Evolutionary conservation across 495 filamentous ascomycete species (phyloP), one percentile per base, ranked within the genome.

Genomic region (Achaetomiella virescens): DNA sequence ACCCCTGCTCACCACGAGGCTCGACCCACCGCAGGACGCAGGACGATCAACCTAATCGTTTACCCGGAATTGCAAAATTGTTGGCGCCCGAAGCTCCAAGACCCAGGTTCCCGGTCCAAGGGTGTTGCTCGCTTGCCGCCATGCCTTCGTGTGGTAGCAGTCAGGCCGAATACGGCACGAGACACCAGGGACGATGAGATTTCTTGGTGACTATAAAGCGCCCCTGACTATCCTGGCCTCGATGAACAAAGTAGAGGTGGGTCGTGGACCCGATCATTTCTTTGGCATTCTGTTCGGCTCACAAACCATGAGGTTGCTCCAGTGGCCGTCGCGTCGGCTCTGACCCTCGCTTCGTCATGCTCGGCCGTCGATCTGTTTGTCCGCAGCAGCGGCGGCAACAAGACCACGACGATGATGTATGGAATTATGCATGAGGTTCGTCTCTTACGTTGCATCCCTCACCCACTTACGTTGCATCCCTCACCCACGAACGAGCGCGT

Each of bases 381-480:
- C 33, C 56, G 56, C 31, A 59, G 68, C 36, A 61, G 51, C 10
- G 71, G 70, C n/a, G 71, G 71, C 14, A 75, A 75, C 41, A 59
- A 43, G 40, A 70, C 70, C 2, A 65, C 59, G 11, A 62, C 66
- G 8, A 65, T 66, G 18, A 66, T 72, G 48, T 75, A 74, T 48
- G 72, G 72, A 31, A 56, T 75, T 48, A 58, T 76, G 52, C 72
- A 74, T 46, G 73, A 75, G 62, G 70, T 71, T 52, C 24, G 38
- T 21, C 2, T 42, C 31, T n/a, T 1, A 12, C 36, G 36, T 5
- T n/a, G 0, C 17, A 38, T 1, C 36, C 2, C 31, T 35, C 31
- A 35, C 1, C 12, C 31, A 35, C 12, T 35, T n/a, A n/a, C n/a
- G n/a, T n/a, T n/a, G n/a, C n/a, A n/a, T n/a, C n/a, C n/a, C n/a